A percentile compares a stretch with the other conserved stretches of the same genome.
Evolutionary conservation across 257 asterid species (phyloP).

Genomic region (Oldenlandia corymbosa): DNA sequence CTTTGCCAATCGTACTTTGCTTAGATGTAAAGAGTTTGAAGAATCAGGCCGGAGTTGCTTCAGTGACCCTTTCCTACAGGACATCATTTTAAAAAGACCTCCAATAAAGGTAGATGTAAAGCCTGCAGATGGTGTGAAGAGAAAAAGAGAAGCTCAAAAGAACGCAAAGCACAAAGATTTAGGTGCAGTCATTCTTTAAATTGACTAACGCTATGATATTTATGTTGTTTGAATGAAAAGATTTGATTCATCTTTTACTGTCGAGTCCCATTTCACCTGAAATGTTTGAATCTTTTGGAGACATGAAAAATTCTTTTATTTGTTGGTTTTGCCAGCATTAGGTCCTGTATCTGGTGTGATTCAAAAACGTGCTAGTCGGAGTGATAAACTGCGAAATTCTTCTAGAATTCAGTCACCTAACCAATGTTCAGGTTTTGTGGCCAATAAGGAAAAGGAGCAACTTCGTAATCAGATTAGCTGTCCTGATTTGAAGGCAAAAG

Average conservation of each 20-base stretch:
- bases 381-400: neutral
- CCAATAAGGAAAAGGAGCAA: neutral
- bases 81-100: neutral
- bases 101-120: neutral
- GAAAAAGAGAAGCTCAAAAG: neutral
- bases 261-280: neutral
- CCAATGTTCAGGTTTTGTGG: neutral
- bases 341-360: neutral
- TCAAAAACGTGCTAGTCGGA: neutral
- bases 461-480: neutral
- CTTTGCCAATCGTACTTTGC: slow-evolving; percentile 5
- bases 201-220: too few species aligned
- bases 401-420: neutral
- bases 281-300: neutral
- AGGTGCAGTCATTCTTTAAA: too few species aligned
- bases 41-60: slow-evolving; percentile 16
- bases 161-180: neutral
- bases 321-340: neutral
- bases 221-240: neutral
- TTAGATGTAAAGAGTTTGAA: slow-evolving; percentile 15
- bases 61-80: slow-evolving; percentile 1
- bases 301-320: neutral
- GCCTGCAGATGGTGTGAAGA: neutral
- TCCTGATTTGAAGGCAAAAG: neutral
- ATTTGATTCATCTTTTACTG: neutral